Conservation (phyloP, 371 early-diverging fungal genomes). For the Mucor velutinosus region DNA sequence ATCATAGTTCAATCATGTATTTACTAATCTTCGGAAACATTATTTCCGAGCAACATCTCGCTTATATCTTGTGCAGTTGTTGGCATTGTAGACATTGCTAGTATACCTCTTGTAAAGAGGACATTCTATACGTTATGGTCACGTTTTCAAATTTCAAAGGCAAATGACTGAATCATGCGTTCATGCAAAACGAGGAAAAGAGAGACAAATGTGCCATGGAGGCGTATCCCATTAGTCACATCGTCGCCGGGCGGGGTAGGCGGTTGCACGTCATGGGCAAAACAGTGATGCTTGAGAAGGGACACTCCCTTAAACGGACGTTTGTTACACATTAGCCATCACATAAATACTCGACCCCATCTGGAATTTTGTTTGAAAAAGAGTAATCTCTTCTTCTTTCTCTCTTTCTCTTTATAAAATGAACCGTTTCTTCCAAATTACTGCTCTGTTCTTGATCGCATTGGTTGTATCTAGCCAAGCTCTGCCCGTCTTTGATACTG, state of each 20-base stretch:
- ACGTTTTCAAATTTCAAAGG: neutral
- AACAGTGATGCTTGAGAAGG: neutral
- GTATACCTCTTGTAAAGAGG: neutral
- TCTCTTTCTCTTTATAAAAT: neutral
- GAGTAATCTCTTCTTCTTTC: neutral
- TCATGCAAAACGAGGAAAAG: neutral
- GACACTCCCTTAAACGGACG: neutral
- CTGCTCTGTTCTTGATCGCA: neutral
- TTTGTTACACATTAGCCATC: neutral
- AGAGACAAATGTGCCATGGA: neutral
- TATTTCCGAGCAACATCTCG: neutral
- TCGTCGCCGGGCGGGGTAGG: neutral
- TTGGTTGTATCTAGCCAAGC: slow-evolving; percentile 2
- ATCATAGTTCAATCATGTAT: neutral
- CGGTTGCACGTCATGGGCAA: neutral
- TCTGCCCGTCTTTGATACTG: slow-evolving; percentile 34
- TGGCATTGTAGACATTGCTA: neutral
- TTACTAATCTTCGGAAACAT: neutral
- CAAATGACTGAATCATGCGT: slow-evolving; percentile 8
- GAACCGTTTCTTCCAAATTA: neutral
- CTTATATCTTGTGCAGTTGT: neutral
- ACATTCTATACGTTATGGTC: neutral
- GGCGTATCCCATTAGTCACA: neutral
- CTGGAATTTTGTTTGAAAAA: neutral
- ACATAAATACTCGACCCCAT: neutral